Base-by-base conservation (phyloP, 768 basidiomycete species). In the Gymnopilus junonius region DNA sequence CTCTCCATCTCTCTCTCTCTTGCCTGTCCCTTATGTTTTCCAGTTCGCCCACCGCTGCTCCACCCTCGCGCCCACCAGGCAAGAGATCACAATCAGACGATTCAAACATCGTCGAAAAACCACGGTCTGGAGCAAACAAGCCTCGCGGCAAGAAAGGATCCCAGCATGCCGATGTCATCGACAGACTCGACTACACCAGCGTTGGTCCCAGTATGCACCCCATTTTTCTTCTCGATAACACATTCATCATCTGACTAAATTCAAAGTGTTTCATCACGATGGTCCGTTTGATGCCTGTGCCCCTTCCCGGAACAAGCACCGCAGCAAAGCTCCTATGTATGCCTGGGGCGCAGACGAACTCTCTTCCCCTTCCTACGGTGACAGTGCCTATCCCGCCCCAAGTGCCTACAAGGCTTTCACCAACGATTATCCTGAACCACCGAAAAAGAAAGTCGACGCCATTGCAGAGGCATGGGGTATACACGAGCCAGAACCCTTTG, bases 401-500 rank as follows among this genome's bases (percentile, higher is more conserved):
- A 71, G 76, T 62, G 82, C 80, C 48, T 80, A 79, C 69, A 76
- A 78, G 53, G 76, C 79, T 3, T 86, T 85, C 71, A 74, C 84
- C 65, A 74, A 81, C 68, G 75, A 82, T 66, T 83, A 85, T 50
- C 83, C 84, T 58, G 83, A 86, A 62, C 84, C 85, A 8, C 86
- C 89, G 34, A 93, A 93, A 86, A 93, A 92, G 77, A 92, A 92
- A 71, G 88, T 92, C 34, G 92, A 95, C 68, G 92, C 91, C 37
- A 88, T 95, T 62, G 93, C 93, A 48, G 94, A 95, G 75, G 94
- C 94, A 1, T 95, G 94, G 94, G 94, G 94, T 37, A 93, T 93
- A 55, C 92, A 94, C 68, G 94, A 95, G 70, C 94, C 94, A 4
- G 94, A 95, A 71, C 94, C 94, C 7, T 95, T 85, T 69, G 93